Evolutionary conservation across 164 flowering plant species (phyloP).

Genomic region (Macadamia integrifolia): DNA sequence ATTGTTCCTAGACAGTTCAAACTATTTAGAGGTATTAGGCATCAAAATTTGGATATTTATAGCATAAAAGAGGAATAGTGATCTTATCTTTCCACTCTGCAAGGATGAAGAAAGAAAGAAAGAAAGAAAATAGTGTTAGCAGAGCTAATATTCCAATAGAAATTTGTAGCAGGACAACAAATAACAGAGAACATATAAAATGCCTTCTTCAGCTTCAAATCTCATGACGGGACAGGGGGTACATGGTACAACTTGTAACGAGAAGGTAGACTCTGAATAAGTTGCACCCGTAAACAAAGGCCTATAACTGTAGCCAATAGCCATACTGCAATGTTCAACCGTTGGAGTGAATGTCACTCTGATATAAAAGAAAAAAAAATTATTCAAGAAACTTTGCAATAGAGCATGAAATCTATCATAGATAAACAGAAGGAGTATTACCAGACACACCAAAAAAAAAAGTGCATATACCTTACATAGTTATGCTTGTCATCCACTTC

Average conservation of each 20-base stretch:
- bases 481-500: constrained; percentile 61
- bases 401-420: background rate
- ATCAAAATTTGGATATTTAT: no score
- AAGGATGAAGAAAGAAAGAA: no score
- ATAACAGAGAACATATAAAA: no score
- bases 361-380: constrained; percentile 9
- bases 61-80: no score
- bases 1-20: no score
- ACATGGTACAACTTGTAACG: constrained; percentile 58
- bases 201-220: background rate
- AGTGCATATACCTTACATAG: constrained; percentile 47
- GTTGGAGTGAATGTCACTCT: constrained; percentile 96
- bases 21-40: no score
- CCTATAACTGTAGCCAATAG: constrained; percentile 87
- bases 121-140: no score
- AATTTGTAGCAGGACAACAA: no score
- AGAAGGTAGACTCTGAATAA: constrained; percentile 75
- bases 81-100: no score
- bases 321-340: constrained; percentile 85
- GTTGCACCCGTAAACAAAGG: constrained; percentile 72
- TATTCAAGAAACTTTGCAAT: background rate
- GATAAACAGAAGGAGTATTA: background rate
- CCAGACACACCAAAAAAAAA: no score
- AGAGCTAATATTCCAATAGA: no score
- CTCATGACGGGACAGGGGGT: background rate